Base-by-base conservation (phyloP, 1,284 basidiomycete genomes). In the Rhodotorula mucilaginosa region DNA sequence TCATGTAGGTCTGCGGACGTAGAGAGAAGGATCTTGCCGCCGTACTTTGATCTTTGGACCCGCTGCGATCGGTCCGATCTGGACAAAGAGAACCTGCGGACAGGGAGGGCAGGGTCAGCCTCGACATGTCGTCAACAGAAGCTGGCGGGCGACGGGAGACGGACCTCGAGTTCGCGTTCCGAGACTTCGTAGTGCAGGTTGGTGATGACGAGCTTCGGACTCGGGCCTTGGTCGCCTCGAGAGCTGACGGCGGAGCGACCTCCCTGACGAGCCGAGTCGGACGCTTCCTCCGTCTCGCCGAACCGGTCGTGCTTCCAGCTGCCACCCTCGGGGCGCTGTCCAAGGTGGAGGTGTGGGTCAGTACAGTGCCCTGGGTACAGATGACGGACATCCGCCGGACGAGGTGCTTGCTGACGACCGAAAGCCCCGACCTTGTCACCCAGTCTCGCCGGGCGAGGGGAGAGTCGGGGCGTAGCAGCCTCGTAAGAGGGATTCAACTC, bases 181-280 rank as follows among this genome's bases (percentile, higher is more conserved):
- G 89, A 91, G 63, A 98, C 88, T 79, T 97, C 94, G 79, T 97
- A 98, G 82, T 98, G 95, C 78, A 98, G 79, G 81, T 93, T 93
- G 74, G 90, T 88, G 76, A 97, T 89, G 75, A 97, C 82, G 75
- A 97, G 88, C 69, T 85, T 86, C 79, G 86, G 87, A 49, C 67
- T 70, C 16, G 39, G 23, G 7, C 31, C 39, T 6, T 26, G 5
- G 34, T n/a, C 57, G 44, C 46, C 8, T 21, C 16, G 26, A 7
- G 21, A 15, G 15, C 18, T n/a, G 44, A 39, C 29, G 58, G n/a
- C 34, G 51, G 44, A 23, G 44, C 2, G 56, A 31, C n/a, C 57
- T 46, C 7, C 39, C 48, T 26, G 48, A 12, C 1, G 67, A 15
- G 29, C 34, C 7, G 57, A n/a, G 12, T 48, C 57, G 5, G 56